phyloP scores from a whole-genome alignment of 768 basidiomycete genomes.

The Termitomyces sp. region DNA sequence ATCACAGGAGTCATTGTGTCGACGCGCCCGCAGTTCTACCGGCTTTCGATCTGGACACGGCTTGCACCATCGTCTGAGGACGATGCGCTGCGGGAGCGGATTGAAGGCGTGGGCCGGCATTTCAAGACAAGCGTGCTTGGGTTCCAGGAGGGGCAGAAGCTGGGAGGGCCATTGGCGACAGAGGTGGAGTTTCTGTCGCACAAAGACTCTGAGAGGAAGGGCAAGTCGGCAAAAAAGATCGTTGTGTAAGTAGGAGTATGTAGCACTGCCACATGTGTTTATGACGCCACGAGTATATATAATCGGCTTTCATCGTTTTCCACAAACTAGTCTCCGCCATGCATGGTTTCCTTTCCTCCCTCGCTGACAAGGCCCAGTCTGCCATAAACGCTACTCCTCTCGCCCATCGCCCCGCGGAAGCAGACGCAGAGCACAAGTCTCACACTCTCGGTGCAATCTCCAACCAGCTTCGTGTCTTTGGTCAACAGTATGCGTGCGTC shows the following conservation, averaged over 20 bases:
- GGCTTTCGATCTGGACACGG: slow-evolving; percentile 97
- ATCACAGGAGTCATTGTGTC: slow-evolving; percentile 96
- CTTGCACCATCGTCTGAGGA: slow-evolving; percentile 64
- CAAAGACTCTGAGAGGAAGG: slow-evolving; percentile 95
- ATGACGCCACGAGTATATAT: slow-evolving; percentile 15
- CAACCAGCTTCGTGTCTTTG: slow-evolving; percentile 68
- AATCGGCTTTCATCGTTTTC: slow-evolving; percentile 5
- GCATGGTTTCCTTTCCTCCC: slow-evolving; percentile 57
- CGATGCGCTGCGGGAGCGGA: slow-evolving; percentile 66
- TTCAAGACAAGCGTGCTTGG: slow-evolving; percentile 93
- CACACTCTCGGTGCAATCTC: slow-evolving; percentile 61
- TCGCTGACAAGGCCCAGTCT: slow-evolving; percentile 76
- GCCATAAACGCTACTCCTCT: slow-evolving; percentile 64
- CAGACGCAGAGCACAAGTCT: slow-evolving; percentile 45
- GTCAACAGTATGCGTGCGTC: slow-evolving; percentile 71
- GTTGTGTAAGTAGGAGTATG: slow-evolving; percentile 39
- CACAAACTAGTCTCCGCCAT: slow-evolving; percentile 37
- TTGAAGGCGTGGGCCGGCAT: slow-evolving; percentile 81
- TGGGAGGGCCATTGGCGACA: slow-evolving; percentile 84
- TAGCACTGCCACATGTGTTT: slow-evolving; percentile 16
- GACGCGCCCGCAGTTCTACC: slow-evolving; percentile 91
- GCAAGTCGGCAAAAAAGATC: slow-evolving; percentile 79
- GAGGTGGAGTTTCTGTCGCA: slow-evolving; percentile 95
- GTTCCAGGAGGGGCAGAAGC: slow-evolving; percentile 66
- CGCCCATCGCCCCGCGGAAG: slow-evolving; percentile 38